These are phyloP conservation scores for Thuja plicata DNA, from an alignment of 83 land plant genomes.

Conservation along the genomic window DNA sequence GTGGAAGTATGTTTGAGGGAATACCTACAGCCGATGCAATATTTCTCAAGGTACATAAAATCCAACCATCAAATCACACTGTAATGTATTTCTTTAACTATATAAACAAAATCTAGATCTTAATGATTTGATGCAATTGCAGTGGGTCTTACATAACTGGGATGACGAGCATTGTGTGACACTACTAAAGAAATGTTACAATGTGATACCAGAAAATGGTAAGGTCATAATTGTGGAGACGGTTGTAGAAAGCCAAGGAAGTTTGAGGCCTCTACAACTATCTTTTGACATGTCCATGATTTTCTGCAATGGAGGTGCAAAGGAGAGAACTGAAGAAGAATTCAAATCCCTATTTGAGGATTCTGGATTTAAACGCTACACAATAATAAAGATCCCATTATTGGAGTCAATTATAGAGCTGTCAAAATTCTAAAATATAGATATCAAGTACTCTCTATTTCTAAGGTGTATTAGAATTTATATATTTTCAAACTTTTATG, in stretches of 20 bases:
- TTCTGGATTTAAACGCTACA: slow-evolving; percentile 45
- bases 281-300: slow-evolving; percentile 55
- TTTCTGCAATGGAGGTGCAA: slow-evolving; percentile 58
- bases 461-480: too few relatives aligned
- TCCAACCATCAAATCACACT: too few relatives aligned
- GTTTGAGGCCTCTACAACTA: slow-evolving; percentile 16
- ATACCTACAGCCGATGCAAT: slow-evolving; percentile 72
- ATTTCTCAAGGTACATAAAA: slow-evolving; percentile 71
- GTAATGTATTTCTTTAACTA: neutral
- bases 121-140: neutral
- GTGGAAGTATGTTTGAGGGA: slow-evolving; percentile 72
- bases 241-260: slow-evolving; percentile 26
- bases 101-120: neutral
- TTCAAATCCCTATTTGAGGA: slow-evolving; percentile 38
- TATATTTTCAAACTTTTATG: too few relatives aligned
- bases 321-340: slow-evolving; percentile 65
- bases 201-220: slow-evolving; percentile 57
- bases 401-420: neutral
- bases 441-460: too few relatives aligned
- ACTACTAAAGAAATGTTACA: slow-evolving; percentile 53
- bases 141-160: slow-evolving; percentile 78
- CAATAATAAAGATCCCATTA: neutral
- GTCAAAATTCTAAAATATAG: neutral
- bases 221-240: slow-evolving; percentile 52
- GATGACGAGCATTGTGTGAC: slow-evolving; percentile 61